Evolutionary conservation across 345 rosid species (phyloP).

Genomic region (Hibiscus syriacus): DNA sequence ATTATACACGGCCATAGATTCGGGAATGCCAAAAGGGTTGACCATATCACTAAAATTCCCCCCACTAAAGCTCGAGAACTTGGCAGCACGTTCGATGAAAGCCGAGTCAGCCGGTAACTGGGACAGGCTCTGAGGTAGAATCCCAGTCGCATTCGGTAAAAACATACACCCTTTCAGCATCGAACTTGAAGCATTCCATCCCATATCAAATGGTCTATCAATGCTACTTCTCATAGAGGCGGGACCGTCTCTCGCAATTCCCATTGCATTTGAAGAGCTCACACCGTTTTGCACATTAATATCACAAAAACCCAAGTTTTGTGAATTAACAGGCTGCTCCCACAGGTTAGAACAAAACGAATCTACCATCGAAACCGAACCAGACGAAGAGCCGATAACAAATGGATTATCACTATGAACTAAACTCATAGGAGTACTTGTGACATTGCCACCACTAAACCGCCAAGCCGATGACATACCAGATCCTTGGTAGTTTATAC

Average conservation of each 20-base stretch:
- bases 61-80: constrained; percentile 71
- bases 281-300: constrained; percentile 35
- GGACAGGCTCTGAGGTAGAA: constrained; percentile 58
- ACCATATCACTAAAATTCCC: constrained; percentile 68
- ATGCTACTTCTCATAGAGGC: constrained; percentile 36
- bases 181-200: constrained; percentile 59
- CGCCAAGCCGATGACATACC: constrained; percentile 50
- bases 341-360: constrained; percentile 56
- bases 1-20: constrained; percentile 45
- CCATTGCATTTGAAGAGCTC: constrained; percentile 29
- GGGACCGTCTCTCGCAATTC: constrained; percentile 33
- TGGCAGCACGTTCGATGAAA: constrained; percentile 92
- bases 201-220: constrained; percentile 55
- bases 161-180: constrained; percentile 51
- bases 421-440: constrained; percentile 42
- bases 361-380: constrained; percentile 65
- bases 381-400: constrained; percentile 46
- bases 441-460: constrained; percentile 38
- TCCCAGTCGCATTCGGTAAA: constrained; percentile 44
- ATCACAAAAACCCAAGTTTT: constrained; percentile 54
- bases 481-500: constrained; percentile 36
- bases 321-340: constrained; percentile 55
- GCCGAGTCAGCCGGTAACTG: constrained; percentile 88
- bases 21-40: constrained; percentile 52
- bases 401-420: constrained; percentile 42